phyloP scores from a whole-genome alignment of 2,329 filamentous ascomycete genomes.

The Pezizomycotina sp. region DNA sequence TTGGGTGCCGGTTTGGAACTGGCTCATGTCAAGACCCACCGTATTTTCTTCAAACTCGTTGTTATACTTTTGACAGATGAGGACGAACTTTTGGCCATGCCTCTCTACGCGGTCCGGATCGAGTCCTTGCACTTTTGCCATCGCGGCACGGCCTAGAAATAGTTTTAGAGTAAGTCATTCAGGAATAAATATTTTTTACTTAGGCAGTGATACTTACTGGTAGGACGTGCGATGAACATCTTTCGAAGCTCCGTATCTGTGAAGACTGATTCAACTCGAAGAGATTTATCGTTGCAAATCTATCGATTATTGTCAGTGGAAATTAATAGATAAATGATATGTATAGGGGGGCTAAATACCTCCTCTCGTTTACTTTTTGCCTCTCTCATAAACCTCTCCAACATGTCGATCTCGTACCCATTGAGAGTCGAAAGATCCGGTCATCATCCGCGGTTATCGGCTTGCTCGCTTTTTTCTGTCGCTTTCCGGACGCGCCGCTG shows the following conservation, averaged over 20 bases:
- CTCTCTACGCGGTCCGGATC: conserved; percentile 27
- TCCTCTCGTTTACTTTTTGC: conserved; percentile 45
- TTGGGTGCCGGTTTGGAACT: too few relatives aligned
- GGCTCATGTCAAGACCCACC: too few relatives aligned
- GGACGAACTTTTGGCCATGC: conserved; percentile 14
- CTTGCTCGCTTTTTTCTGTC: conserved; percentile 28
- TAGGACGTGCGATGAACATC: conserved; percentile 57
- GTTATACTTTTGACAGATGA: conserved; percentile 10
- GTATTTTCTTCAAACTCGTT: too few relatives aligned
- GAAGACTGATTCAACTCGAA: conserved; percentile 38
- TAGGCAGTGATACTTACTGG: conserved; percentile 27
- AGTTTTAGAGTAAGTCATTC: not conserved
- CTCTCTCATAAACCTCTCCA: conserved; percentile 47
- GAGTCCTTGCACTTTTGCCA: conserved; percentile 48
- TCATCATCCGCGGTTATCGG: conserved; percentile 44
- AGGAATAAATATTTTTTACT: not conserved
- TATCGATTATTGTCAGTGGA: not conserved
- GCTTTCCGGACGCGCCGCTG: conserved; percentile 28
- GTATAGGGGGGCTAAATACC: conserved; percentile 28
- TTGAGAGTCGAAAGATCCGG: conserved; percentile 38
- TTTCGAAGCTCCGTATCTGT: conserved; percentile 51
- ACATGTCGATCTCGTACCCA: conserved; percentile 44
- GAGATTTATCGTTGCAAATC: conserved; percentile 12
- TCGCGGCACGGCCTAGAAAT: conserved; percentile 34
- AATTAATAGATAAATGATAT: not conserved